Percentiles rank a stretch among this genome's conserved stretches.
These are phyloP conservation scores for Blepharisma japonicum DNA, from an alignment of 73 alveolate genomes.

Conservation along the genomic window DNA sequence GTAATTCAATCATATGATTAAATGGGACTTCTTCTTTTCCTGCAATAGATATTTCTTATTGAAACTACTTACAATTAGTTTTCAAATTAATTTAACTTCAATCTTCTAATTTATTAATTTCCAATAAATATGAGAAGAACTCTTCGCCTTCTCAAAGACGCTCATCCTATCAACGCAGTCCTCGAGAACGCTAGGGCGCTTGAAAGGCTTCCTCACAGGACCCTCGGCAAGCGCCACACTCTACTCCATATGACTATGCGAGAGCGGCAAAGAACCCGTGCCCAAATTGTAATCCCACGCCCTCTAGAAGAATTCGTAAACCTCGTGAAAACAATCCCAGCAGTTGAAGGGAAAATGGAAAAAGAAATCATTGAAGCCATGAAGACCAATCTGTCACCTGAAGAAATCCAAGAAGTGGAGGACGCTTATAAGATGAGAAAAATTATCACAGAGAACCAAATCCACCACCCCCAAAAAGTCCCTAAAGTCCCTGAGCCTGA, in stretches of 20 bases:
- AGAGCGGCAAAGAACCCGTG: background rate
- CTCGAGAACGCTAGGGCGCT: background rate
- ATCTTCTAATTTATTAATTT: background rate
- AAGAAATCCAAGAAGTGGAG: background rate
- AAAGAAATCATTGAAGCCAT: background rate
- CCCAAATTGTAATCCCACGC: background rate
- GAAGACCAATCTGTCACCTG: background rate
- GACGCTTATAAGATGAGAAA: background rate
- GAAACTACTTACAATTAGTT: too few species aligned
- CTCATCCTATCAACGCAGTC: background rate
- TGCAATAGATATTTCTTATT: too few species aligned
- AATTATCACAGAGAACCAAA: background rate
- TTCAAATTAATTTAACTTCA: too few species aligned
- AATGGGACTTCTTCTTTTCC: too few species aligned
- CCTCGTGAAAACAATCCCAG: background rate
- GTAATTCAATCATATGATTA: too few species aligned
- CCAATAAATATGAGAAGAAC: slow-evolving; percentile 1
- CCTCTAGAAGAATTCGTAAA: background rate
- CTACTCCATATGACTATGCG: background rate
- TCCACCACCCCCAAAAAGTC: background rate
- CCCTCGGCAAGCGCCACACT: background rate
- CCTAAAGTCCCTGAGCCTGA: background rate
- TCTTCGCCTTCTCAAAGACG: background rate
- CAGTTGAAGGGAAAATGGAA: background rate
- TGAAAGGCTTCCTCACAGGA: background rate